Conservation (phyloP, 2,329 filamentous ascomycete species). For the Colletotrichum melonis region DNA sequence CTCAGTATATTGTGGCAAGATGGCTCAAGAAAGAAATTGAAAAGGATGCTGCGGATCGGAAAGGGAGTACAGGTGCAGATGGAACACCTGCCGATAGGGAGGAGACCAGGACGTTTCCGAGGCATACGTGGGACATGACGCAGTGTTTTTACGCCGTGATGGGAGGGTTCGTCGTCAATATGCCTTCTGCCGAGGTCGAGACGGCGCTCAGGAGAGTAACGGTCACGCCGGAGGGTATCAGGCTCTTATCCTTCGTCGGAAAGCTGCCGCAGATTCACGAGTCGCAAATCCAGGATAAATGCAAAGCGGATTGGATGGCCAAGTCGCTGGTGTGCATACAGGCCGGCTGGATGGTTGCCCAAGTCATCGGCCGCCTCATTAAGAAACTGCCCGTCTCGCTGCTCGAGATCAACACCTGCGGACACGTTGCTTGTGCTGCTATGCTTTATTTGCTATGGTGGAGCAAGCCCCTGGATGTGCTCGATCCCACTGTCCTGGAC, state of each 20-base stretch:
- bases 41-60: conserved; percentile 1
- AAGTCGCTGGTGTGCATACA: conserved; percentile 50
- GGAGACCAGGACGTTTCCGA: background rate
- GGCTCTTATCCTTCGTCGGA: conserved; percentile 20
- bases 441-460: conserved; percentile 47
- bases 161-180: conserved; percentile 44
- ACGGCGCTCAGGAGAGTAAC: conserved; percentile 5
- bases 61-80: no score
- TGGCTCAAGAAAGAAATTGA: conserved; percentile 31
- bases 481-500: conserved; percentile 21
- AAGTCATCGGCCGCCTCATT: conserved; percentile 45
- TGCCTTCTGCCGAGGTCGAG: background rate
- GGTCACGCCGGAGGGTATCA: conserved; percentile 26
- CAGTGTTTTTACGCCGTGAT: conserved; percentile 45
- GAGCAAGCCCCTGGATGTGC: conserved; percentile 43
- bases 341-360: conserved; percentile 50
- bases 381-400: conserved; percentile 47
- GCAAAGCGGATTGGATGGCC: conserved; percentile 47
- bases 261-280: conserved; percentile 21
- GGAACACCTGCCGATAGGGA: fast-evolving
- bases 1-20: conserved; percentile 39
- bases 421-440: conserved; percentile 48
- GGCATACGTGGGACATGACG: conserved; percentile 34
- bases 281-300: conserved; percentile 46
- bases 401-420: conserved; percentile 48